Percentiles rank a stretch among this genome's conserved stretches.
These are phyloP conservation scores for Tuber melanosporum DNA, from an alignment of 495 filamentous ascomycete genomes.

Conservation along the genomic window DNA sequence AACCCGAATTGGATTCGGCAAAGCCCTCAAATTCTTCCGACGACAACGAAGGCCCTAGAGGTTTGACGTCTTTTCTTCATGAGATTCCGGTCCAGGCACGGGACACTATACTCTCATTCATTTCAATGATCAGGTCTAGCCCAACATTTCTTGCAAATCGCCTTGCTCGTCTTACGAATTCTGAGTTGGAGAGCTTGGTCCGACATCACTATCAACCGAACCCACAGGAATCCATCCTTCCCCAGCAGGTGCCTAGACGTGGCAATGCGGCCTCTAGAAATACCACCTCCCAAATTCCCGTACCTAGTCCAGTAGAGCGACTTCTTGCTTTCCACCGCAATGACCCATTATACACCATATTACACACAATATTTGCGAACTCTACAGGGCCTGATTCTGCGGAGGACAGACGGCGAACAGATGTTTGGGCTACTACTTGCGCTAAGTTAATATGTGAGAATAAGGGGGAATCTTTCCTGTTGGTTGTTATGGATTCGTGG, in stretches of 20 bases:
- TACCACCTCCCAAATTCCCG: conserved; percentile 36
- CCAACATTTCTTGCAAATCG: conserved; percentile 78
- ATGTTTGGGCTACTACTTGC: conserved; percentile 81
- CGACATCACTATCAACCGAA: conserved; percentile 70
- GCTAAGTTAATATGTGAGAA: conserved; percentile 64
- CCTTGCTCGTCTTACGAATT: conserved; percentile 61
- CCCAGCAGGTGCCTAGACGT: conserved; percentile 58
- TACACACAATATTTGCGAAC: conserved; percentile 84
- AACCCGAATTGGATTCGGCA: conserved; percentile 57
- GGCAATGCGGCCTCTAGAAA: conserved; percentile 43
- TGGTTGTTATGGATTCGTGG: conserved; percentile 73
- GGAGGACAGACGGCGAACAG: conserved; percentile 64
- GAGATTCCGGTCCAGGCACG: conserved; percentile 70
- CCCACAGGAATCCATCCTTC: conserved; percentile 72
- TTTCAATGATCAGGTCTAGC: conserved; percentile 75
- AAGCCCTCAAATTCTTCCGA: conserved; percentile 41
- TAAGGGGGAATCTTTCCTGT: conserved; percentile 59
- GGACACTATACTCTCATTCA: conserved; percentile 67
- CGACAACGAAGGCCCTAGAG: conserved; percentile 41
- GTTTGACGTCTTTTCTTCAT: conserved; percentile 65
- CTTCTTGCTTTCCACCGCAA: conserved; percentile 77
- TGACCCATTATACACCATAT: conserved; percentile 75
- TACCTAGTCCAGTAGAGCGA: conserved; percentile 60
- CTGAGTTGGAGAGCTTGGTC: conserved; percentile 67
- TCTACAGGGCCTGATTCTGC: conserved; percentile 71